Base-by-base conservation (phyloP, 2,329 filamentous ascomycete species). In the Ophiostoma sp. region DNA sequence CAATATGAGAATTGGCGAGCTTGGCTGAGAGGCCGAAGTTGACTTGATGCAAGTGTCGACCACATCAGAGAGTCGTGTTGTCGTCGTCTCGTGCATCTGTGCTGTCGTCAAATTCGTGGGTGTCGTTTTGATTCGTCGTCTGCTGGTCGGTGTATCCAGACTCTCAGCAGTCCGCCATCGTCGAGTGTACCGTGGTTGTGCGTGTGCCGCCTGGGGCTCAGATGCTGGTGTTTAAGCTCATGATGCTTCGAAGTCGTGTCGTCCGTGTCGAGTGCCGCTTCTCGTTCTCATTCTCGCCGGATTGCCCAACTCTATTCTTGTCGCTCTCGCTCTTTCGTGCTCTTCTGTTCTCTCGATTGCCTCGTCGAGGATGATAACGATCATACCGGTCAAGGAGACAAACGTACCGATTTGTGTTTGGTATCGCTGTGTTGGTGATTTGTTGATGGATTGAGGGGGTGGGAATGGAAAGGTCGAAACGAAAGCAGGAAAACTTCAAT, bases 391-490 rank as follows among this genome's bases (percentile, higher is more conserved):
- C 62, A 65, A 44, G n/a, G 23, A 71, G 60, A 72, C 72, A 72
- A 74, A 83, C 82, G 76, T 83, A 85, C 83, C 83, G 83, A 83
- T 82, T 83, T 81, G 79, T 81, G 76, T 78, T 76, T 76, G 72
- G 71, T 73, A 81, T 81, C 80, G 79, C 80, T 78, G 79, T 77
- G 78, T 78, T 76, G 80, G 78, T 76, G 78, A 66, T 72, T 72
- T 68, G 67, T 68, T 70, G 72, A 66, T 69, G 36, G 70, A 71
- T 69, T 41, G 65, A 62, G 67, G 72, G 71, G 69, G 72, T 72
- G 64, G 69, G 52, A 71, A 71, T 67, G 65, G 65, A 67, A 67
- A 67, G 65, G 65, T 70, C 68, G 67, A 62, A 67, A 68, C 64
- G 41, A 31, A 39, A 67, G 23, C 68, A 54, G 66, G 35, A 64